phyloP scores from a whole-genome alignment of 2,329 filamentous ascomycete genomes.

The Diaporthe citrichinensis region DNA sequence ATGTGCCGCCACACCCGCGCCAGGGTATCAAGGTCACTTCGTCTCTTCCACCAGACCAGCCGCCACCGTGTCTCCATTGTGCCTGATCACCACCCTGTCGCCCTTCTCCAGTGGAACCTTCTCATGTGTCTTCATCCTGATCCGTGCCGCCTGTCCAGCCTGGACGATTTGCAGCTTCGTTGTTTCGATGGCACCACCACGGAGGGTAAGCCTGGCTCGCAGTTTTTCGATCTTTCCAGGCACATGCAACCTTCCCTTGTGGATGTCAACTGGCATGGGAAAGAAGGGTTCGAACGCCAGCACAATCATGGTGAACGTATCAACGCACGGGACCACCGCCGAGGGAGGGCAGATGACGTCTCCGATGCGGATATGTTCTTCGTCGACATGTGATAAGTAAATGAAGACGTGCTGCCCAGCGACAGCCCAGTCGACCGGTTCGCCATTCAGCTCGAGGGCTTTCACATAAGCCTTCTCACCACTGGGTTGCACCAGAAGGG shows the following conservation, averaged over 20 bases:
- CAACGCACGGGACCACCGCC: constrained; percentile 78
- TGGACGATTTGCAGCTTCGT: constrained; percentile 89
- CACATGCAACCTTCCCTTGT: constrained; percentile 85
- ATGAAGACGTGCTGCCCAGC: constrained; percentile 90
- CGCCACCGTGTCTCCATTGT: constrained; percentile 86
- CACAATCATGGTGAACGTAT: constrained; percentile 84
- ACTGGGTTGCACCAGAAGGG: constrained; percentile 83
- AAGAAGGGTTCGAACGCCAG: constrained; percentile 91
- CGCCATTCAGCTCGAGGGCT: constrained; percentile 81
- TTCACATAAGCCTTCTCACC: constrained; percentile 87
- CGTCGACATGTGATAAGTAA: constrained; percentile 88
- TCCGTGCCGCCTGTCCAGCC: constrained; percentile 81
- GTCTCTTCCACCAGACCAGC: constrained; percentile 84
- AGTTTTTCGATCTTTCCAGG: constrained; percentile 81
- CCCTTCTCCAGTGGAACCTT: constrained; percentile 86
- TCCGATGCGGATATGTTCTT: constrained; percentile 83
- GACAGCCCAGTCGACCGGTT: constrained; percentile 87
- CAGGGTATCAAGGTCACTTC: background rate
- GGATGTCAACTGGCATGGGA: constrained; percentile 91
- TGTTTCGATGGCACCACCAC: constrained; percentile 80
- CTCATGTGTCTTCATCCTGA: constrained; percentile 79
- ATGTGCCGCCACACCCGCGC: background rate
- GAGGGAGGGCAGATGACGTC: constrained; percentile 86
- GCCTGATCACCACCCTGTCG: constrained; percentile 84
- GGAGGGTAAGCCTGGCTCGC: constrained; percentile 82